Evolutionary conservation across 345 rosid species (phyloP), one percentile per base, ranked within the genome.

Genomic region (Hypericum perforatum): DNA sequence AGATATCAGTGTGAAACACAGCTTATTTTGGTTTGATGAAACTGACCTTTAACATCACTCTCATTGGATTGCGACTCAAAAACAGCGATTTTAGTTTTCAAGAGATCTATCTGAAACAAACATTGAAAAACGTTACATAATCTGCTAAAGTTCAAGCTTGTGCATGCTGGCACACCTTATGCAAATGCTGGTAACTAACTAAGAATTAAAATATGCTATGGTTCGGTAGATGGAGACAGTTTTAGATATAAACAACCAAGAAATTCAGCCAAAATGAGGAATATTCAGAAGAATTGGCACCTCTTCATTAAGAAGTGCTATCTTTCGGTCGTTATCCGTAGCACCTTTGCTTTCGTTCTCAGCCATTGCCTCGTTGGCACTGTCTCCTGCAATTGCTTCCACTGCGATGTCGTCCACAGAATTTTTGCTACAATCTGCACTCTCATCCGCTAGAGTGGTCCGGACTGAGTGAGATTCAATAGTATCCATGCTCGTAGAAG

Each of bases 61-160:
- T 58, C 64, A 46, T 42, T 49, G 53, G 67, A 56, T 40, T 59
- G 70, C 13, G 68, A 72, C 66, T 80, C 86, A 70, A 92, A 60
- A 52, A 79, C 78, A 7, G 73, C 84, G 58, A 92, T 49, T 75
- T 80, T 88, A 58, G 77, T 80, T 75, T 70, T 86, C 41, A 88
- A 64, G 53, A 68, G 62, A 54, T 70, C 62, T 50, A 92, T 74
- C 98, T 92, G 82, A 61, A 69, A 71, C 53, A 56, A 9, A 56
- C 46, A 40, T 14, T 44, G 38, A 37, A 54, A 66, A 46, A 9
- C 7, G 54, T 53, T 7, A 46, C 16, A 29, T 6, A 60, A 22
- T 11, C 38, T 22, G 32, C 32, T 1, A 22, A 22, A 22, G 32
- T 22, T 22, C 32, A 22, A 22, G 32, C 32, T 22, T 22, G 32